Base-by-base conservation (phyloP, 2,329 filamentous ascomycete genomes). In the Paecilomyces variotii region DNA sequence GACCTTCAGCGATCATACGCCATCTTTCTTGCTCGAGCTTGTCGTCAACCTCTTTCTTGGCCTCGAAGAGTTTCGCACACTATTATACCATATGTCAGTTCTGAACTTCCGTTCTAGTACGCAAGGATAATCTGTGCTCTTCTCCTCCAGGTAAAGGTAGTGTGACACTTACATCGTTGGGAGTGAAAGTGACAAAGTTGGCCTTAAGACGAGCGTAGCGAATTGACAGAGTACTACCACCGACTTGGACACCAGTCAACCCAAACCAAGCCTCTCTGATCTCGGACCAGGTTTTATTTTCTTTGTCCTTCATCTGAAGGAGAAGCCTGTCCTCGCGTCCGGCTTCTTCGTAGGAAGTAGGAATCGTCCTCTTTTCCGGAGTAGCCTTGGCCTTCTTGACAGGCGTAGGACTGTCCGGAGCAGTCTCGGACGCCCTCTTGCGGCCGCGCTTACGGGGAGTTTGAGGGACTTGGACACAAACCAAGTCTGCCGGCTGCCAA, bases 11-110 rank as follows among this genome's bases (percentile, higher is more conserved):
- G 35, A 79, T 72, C 35, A 69, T 61, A 7, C 62, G 59, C 76
- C 76, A 78, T 58, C 77, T 77, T 45, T 72, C 69, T 26, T 57
- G 60, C 55, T 75, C 71, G 55, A 76, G 75, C 50, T 69, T 69
- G 3, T 69, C 68, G 57, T 78, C 76, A 25, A 78, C 63, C 11
- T 74, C 69, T 51, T 68, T 69, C 60, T 78, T 78, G 25, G 66
- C 63, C 45, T 70, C 60, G 2, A 77, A 55, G 25, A 78, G 59
- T 7, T 59, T 65, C 3, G 60, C 60, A 53, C 69, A 70, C 70
- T 72, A 55, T 34, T 56, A 55, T 55, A 10, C 45, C 9, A 50
- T 25, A 53, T 27, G 49, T 60, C 55, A 58, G 56, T 35, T 52
- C 27, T n/a, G 10, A 28, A 54, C n/a, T 28, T 24, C 25, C 9